Conservation (phyloP, 2,329 filamentous ascomycete species). For the Hypoxylon sp. region DNA sequence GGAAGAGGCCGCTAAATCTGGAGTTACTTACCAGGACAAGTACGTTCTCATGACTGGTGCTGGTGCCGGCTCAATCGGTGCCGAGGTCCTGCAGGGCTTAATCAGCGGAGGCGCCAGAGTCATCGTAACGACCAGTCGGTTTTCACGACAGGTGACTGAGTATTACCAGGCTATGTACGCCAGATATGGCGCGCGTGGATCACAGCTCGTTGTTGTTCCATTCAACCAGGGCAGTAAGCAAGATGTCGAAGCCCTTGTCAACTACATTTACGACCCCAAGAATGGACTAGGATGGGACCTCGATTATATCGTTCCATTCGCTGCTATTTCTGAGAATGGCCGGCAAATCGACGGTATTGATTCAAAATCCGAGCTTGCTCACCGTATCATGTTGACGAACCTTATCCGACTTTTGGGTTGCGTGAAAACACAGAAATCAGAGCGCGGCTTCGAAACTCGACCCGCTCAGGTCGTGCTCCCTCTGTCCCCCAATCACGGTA, state of each 20-base stretch:
- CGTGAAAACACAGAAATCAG: conserved; percentile 91
- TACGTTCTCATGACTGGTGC: conserved; percentile 98
- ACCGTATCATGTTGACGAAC: conserved; percentile 99
- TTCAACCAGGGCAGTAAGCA: conserved; percentile 99
- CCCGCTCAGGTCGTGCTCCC: conserved; percentile 97
- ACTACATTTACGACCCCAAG: conserved; percentile 98
- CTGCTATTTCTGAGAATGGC: conserved; percentile 96
- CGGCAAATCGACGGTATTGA: conserved; percentile 97
- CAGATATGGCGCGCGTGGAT: conserved; percentile 91
- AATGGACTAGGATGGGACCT: conserved; percentile 98
- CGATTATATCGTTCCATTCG: conserved; percentile 95
- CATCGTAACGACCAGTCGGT: conserved; percentile 94
- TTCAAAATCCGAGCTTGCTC: conserved; percentile 96
- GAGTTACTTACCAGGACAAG: conserved; percentile 94
- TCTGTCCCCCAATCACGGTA: conserved; percentile 97
- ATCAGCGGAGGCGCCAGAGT: conserved; percentile 98
- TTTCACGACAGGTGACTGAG: conserved; percentile 97
- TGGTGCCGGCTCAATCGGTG: conserved; percentile 96
- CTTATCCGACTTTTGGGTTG: conserved; percentile 89
- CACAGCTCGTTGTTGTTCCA: conserved; percentile 96
- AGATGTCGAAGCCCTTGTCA: conserved; percentile 91
- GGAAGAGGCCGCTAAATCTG: conserved; percentile 87
- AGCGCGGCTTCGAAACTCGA: conserved; percentile 91
- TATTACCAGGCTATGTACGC: conserved; percentile 99
- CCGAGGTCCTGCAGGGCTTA: conserved; percentile 94